Evolutionary conservation across 1,139 yeast species (phyloP), one percentile per base, ranked within the genome.

Genomic region (Schizosaccharomyces versatilis): DNA sequence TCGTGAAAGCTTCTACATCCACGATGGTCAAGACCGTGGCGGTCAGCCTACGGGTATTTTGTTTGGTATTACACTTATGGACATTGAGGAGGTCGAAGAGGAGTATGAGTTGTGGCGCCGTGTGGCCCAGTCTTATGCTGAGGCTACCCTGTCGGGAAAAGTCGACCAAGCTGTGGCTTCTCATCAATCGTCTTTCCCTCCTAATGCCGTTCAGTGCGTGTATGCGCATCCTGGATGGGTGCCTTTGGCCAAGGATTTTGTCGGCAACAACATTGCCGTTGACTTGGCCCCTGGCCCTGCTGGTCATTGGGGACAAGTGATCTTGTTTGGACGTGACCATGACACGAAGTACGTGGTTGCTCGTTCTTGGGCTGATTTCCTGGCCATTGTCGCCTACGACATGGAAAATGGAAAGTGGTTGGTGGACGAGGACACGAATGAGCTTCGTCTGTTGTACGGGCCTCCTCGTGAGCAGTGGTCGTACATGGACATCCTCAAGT

Each of bases 211-310:
- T 39, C 84, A 82, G 63, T 72, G 75, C 2, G 78, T 77, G 1
- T 88, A 84, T 68, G 90, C 95, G 1, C 86, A 85, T 66, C 79
- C 85, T 6, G 78, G 76, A 64, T 88, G 97, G 97, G 80, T 88
- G 55, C 97, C 97, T 1, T 67, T 88, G 51, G 77, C 85, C 19
- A 84, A 94, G 10, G 97, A 88, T 65, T 79, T 78, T 58, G 80
- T 83, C 9, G 97, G 97, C 17, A 88, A 88, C 68, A 85, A 85
- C 64, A 79, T 88, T 55, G 97, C 88, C 53, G 73, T 88, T 12
- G 97, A 88, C 67, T 72, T 88, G 58, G 82, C 90, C 1, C 96
- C 96, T 0, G 95, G 84, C 3, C 71, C 78, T 2, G 68, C 70
- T 15, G 95, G 95, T 39, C 71, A 68, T 51, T 74, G 79, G 71